phyloP scores from a whole-genome alignment of 805 yeast species.

The Candida boleticola region DNA sequence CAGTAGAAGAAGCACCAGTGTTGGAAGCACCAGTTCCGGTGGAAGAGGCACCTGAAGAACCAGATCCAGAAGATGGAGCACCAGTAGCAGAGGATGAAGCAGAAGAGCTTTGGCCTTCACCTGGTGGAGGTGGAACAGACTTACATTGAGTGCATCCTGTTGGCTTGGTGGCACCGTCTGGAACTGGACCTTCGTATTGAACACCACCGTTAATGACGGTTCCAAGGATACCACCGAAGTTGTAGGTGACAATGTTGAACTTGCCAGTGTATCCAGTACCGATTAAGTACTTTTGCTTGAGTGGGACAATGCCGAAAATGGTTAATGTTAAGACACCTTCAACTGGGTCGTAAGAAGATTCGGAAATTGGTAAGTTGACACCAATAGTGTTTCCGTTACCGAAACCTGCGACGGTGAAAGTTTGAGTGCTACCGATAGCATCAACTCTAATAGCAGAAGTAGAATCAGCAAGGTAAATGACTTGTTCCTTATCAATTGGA shows the following conservation, averaged over 20 bases:
- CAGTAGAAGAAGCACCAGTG: slow-evolving; percentile 6
- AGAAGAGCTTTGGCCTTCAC: not conserved
- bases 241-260: not conserved
- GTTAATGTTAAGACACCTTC: slow-evolving; percentile 22
- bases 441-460: slow-evolving; percentile 17
- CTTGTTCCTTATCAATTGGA: slow-evolving; percentile 14
- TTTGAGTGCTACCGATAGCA: slow-evolving; percentile 12
- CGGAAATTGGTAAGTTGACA: slow-evolving; percentile 1
- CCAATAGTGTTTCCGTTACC: slow-evolving; percentile 24
- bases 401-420: slow-evolving; percentile 22
- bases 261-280: slow-evolving; percentile 5
- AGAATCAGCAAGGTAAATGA: slow-evolving; percentile 16
- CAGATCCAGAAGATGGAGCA: not conserved
- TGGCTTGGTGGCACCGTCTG: slow-evolving; percentile 2
- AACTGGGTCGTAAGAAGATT: slow-evolving; percentile 9
- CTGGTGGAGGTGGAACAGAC: not conserved
- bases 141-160: not conserved
- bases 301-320: not conserved
- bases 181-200: slow-evolving; percentile 3
- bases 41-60: slow-evolving; percentile 2
- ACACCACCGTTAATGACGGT: not conserved
- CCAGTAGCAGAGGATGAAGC: slow-evolving; percentile 4
- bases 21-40: slow-evolving; percentile 22
- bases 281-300: slow-evolving; percentile 6
- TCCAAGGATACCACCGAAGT: slow-evolving; percentile 6